These are phyloP conservation scores for Petasospora rhodanensis DNA, from an alignment of 1,139 yeast genomes.

Conservation along the genomic window DNA sequence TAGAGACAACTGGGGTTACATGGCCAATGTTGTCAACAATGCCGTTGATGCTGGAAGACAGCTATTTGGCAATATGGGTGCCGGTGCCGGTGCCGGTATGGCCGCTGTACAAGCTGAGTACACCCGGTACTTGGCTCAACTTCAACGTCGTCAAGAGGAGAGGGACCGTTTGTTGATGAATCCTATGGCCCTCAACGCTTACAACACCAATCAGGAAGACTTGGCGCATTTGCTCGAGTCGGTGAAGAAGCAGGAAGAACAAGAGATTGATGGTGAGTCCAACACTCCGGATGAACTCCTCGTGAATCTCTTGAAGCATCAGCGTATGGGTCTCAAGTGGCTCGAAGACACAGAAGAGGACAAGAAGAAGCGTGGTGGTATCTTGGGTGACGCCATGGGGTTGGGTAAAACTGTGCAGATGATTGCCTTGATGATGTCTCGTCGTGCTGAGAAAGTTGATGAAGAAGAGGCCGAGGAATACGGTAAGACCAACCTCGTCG, in stretches of 20 bases:
- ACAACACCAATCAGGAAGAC: conserved; percentile 26
- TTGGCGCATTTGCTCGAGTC: conserved; percentile 55
- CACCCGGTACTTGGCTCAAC: too few relatives aligned
- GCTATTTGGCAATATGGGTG: too few relatives aligned
- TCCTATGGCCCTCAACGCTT: background rate
- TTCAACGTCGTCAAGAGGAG: background rate
- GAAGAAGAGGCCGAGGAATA: conserved; percentile 7
- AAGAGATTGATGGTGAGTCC: conserved; percentile 36
- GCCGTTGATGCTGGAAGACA: too few relatives aligned
- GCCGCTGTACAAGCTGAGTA: too few relatives aligned
- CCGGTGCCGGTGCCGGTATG: too few relatives aligned
- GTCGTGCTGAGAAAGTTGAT: conserved; percentile 33
- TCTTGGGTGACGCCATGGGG: conserved; percentile 94
- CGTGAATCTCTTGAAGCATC: conserved; percentile 73
- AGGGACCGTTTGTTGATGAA: background rate
- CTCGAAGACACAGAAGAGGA: conserved; percentile 59
- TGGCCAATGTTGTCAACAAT: too few relatives aligned
- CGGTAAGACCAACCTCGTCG: conserved; percentile 60
- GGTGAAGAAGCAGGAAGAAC: conserved; percentile 31
- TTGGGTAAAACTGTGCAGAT: conserved; percentile 88
- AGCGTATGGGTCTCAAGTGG: conserved; percentile 84
- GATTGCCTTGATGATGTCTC: conserved; percentile 60
- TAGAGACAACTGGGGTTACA: too few relatives aligned
- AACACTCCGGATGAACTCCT: conserved; percentile 68
- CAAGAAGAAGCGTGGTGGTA: conserved; percentile 57